Percentiles rank a stretch among this genome's conserved stretches.
Conservation (phyloP, 345 rosid species). For the Luvunga scandens region DNA sequence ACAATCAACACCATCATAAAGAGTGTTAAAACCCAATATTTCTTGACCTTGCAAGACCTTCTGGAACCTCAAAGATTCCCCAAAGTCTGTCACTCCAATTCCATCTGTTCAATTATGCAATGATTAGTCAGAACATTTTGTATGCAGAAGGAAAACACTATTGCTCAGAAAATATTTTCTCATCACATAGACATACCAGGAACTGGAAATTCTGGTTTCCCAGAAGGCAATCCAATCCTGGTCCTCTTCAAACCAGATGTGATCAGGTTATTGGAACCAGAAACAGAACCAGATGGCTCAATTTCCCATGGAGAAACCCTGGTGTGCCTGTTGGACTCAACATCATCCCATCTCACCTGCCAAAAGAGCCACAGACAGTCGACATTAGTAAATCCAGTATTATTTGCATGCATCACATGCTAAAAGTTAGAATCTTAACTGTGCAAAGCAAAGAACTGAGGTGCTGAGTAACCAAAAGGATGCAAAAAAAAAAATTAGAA, state of each 20-base stretch:
- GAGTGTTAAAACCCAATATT: constrained; percentile 63
- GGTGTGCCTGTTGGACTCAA: constrained; percentile 52
- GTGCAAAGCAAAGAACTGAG: not conserved
- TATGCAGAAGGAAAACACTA: not conserved
- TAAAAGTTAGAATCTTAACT: not conserved
- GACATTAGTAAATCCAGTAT: not conserved
- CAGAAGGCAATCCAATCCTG: constrained; percentile 69
- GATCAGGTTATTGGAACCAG: constrained; percentile 52
- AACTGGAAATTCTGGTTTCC: constrained; percentile 64
- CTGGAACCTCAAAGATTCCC: constrained; percentile 89
- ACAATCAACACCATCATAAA: constrained; percentile 43
- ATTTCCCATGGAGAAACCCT: constrained; percentile 98
- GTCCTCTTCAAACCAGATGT: constrained; percentile 70
- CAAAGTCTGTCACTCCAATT: constrained; percentile 71
- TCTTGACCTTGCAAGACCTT: constrained; percentile 99
- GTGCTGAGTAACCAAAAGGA: not conserved
- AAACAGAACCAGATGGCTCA: constrained; percentile 63
- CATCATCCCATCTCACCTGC: constrained; percentile 94
- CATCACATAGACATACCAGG: constrained; percentile 45
- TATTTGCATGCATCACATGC: not conserved
- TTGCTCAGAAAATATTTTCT: not conserved
- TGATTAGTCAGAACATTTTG: not conserved
- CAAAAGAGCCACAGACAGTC: not conserved
- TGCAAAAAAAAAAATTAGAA: not conserved
- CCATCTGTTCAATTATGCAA: constrained; percentile 48